phyloP scores from a whole-genome alignment of 2,329 filamentous ascomycete genomes.

The Penicillium glabrum region DNA sequence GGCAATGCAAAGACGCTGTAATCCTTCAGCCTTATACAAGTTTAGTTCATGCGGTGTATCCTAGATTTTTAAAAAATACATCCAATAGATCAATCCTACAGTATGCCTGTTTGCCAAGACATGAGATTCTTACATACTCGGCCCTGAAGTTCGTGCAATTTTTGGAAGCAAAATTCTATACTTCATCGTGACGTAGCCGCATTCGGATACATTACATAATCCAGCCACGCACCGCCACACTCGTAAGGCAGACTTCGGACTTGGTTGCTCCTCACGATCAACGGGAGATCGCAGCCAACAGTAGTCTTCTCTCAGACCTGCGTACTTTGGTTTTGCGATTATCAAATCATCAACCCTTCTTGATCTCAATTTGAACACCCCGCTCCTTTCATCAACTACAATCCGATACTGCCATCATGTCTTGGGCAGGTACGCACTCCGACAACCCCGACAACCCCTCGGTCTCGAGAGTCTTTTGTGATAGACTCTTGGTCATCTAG shows the following conservation, averaged over 20 bases:
- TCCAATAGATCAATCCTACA: neutral
- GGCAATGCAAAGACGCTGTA: neutral
- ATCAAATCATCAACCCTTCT: neutral
- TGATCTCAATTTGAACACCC: neutral
- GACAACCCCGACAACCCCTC: neutral
- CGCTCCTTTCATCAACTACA: neutral
- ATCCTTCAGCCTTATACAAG: slow-evolving; percentile 2
- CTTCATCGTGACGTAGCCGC: slow-evolving; percentile 20
- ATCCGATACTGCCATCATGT: slow-evolving; percentile 54
- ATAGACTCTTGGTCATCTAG: neutral
- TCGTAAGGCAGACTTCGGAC: slow-evolving; percentile 1
- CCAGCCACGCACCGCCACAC: slow-evolving; percentile 12
- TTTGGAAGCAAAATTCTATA: neutral
- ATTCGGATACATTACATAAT: slow-evolving; percentile 9
- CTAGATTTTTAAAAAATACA: neutral
- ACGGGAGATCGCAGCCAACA: neutral
- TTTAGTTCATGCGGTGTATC: neutral
- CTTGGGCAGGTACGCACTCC: slow-evolving; percentile 63
- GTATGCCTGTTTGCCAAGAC: neutral
- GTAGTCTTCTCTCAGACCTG: neutral
- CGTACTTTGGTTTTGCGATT: neutral
- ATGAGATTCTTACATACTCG: too few species aligned
- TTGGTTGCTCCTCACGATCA: neutral
- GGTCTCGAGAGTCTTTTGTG: neutral
- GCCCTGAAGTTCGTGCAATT: neutral